Base-by-base conservation (phyloP, 2,329 filamentous ascomycete species). In the Purpureocillium lavendulum region DNA sequence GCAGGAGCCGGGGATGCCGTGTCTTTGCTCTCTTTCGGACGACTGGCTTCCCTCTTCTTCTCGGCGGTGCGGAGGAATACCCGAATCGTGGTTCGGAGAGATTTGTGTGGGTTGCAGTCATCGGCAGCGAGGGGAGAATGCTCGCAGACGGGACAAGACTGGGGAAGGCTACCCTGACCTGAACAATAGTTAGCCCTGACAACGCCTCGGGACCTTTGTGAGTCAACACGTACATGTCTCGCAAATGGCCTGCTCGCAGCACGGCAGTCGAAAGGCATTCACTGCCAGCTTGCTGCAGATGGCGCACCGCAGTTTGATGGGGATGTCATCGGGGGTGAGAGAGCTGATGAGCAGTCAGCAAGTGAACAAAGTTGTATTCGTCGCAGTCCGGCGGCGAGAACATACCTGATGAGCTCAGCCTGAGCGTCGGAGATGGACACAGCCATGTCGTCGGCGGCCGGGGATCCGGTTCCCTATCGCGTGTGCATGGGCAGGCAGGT, bases 181-280 rank as follows among this genome's bases (percentile, higher is more conserved):
- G 45, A 42, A 16, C 7, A 11, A 8, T 16, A 14, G 26, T 35
- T 13, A 37, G 31, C 13, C n/a, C 13, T 30, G 11, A 38, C 8
- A 7, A 16, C 13, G 16, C n/a, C n/a, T n/a, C n/a, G n/a, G n/a
- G 4, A 26, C 15, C 3, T 12, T 4, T 12, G 3, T 26, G 4
- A 10, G 6, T 24, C 7, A 2, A 15, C n/a, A 40, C 51, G 40
- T 45, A 96, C 92, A 98, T 48, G 71, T 75, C 56, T 90, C 84
- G 70, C 92, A 97, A 42, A 97, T 94, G 31, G 85, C 82, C 58
- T 94, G 90, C 56, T 96, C 92, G 62, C 92, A 98, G 65, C 92
- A 98, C 2, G 89, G 87, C 21, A 96, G 71, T 47, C 89, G 85
- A 60, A 87, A 94, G 8, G 90, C 87, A 59, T 96, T 94, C 48